Base-by-base conservation (phyloP, 2,329 filamentous ascomycete genomes). In the Penicillium brevicompactum region DNA sequence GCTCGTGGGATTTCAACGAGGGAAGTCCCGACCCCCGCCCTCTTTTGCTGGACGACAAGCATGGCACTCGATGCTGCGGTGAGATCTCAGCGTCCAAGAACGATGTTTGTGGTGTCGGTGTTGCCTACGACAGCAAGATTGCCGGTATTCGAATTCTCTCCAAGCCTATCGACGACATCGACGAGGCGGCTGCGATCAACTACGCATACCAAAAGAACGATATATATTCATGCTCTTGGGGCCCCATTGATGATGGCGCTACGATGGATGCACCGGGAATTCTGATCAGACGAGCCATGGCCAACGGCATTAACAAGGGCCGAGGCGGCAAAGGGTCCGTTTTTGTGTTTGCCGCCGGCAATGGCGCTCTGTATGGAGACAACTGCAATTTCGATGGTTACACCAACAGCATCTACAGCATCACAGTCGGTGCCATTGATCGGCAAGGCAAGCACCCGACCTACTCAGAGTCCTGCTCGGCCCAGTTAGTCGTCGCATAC, bases 341-440 rank as follows among this genome's bases (percentile, higher is more conserved):
- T 62, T 99, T 92, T 68, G 94, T 99, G 51, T 99, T 99, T 74
- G 94, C 94, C 42, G 92, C 93, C 62, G 94, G 94, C 56, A 99
- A 99, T 69, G 94, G 94, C 55, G 95, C 93, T 9, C 80, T 82
- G 3, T 85, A 80, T 61, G 92, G 90, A 45, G 94, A 99, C 73
- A 97, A 99, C 76, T 99, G 94, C 82, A 99, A 99, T 73, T 99
- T 99, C 72, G 94, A 99, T 70, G 94, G 94, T 38, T 99, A 99
- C 76, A 99, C 94, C 56, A 99, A 99, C 79, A 97, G 92, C 71
- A 99, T 99, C 66, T 99, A 97, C 81, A 97, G 92, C 72, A 94
- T 99, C 66, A 96, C 92, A 0, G 92, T 99, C 16, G 94, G 94
- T 37, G 93, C 93, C 32, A 88, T 99, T 59, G 92, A 97, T 71